Evolutionary conservation across 495 filamentous ascomycete species (phyloP), one percentile per base, ranked within the genome.

Genomic region (Hypomontagnella submonticulosa): DNA sequence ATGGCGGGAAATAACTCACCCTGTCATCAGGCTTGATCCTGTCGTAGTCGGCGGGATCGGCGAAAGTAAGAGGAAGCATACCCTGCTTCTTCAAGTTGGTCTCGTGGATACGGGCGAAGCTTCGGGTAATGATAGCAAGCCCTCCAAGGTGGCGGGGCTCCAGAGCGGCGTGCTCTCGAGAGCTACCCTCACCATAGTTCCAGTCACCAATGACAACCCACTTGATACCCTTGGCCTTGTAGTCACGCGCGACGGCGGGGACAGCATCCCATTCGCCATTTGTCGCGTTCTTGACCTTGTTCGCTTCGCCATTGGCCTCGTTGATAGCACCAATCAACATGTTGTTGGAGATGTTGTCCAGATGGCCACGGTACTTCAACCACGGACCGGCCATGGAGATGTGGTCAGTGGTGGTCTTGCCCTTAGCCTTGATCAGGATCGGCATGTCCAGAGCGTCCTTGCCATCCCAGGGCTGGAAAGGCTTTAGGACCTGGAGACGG

Each of bases 1-100:
- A 38, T 8, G 1, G 32, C 50, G 61, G 19, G 8, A 1, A 37
- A 12, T 61, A 66, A 68, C 73, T 55, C 51, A 83, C 75, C 80
- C 89, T 93, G 85, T 97, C 96, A 27, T 93, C 88, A 64, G 92
- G 91, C 74, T 90, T 84, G 81, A 99, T 96, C 84, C 90, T 95
- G 77, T 99, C 95, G 79, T 99, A 99, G 80, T 99, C 95, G 75
- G 88, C 96, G 20, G 96, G 95, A 74, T 97, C 88, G 52, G 86
- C 76, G 82, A 99, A 99, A 68, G 93, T 97, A 49, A 99, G 85
- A 72, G 95, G 95, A 81, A 99, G 91, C 92, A 99, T 95, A 83
- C 95, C 95, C 87, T 99, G 95, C 89, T 99, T 99, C 92, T 99
- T 99, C 83, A 99, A 81, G 87, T 99, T 99, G 83, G 95, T 99